These are phyloP conservation scores for Penicillium soppii DNA, from an alignment of 495 filamentous ascomycete genomes.

Conservation along the genomic window DNA sequence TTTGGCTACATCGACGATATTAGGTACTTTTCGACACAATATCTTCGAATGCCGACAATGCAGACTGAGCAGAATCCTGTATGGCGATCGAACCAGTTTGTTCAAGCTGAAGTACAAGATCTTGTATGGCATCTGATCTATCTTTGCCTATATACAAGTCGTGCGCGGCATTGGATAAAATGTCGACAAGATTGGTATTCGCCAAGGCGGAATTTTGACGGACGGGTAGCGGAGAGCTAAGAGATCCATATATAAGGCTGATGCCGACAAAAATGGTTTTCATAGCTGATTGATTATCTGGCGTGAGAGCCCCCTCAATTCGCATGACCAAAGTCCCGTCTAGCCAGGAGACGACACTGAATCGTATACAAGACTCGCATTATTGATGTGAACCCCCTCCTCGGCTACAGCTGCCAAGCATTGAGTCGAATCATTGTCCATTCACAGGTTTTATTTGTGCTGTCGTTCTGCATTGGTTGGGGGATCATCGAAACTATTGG, in stretches of 20 bases:
- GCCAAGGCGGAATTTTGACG: background rate
- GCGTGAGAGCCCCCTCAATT: too few relatives aligned
- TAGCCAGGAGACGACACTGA: background rate
- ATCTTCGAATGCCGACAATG: background rate
- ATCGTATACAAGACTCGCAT: background rate
- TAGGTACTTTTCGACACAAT: background rate
- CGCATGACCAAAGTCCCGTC: background rate
- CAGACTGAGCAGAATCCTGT: background rate
- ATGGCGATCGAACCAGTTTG: background rate
- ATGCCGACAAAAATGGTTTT: background rate
- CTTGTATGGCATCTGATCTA: background rate
- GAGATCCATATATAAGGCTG: background rate
- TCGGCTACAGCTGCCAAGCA: too few relatives aligned
- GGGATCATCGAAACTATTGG: too few relatives aligned
- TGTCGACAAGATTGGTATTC: background rate
- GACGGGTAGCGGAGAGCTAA: background rate
- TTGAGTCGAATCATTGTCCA: too few relatives aligned
- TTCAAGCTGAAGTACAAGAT: conserved; percentile 5
- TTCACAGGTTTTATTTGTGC: too few relatives aligned
- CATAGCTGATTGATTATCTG: background rate
- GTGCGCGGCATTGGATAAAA: background rate
- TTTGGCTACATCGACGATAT: conserved; percentile 7
- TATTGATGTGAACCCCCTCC: background rate
- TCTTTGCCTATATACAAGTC: background rate
- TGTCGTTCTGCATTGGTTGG: too few relatives aligned